Base-by-base conservation (phyloP, 495 filamentous ascomycete genomes). In the Aspergillus avenaceus region DNA sequence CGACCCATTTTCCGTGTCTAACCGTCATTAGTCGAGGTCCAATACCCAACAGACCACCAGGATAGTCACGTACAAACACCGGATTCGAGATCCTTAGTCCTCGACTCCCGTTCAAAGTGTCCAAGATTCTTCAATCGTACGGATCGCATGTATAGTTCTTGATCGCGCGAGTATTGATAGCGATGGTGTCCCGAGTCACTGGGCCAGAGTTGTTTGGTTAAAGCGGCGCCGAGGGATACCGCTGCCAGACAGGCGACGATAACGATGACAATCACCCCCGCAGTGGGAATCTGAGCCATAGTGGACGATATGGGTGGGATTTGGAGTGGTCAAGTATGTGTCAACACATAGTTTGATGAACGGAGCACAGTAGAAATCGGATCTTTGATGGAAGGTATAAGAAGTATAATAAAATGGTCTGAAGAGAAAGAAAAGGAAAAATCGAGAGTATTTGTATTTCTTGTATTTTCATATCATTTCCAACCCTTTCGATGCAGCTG, bases 231-330 rank as follows among this genome's bases (percentile, higher is more conserved):
- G 23, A 76, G 46, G 4, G 63, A 62, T 13, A 67, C 67, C 13
- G 58, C 34, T 32, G 59, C 67, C 25, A 73, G 58, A 26, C 68
- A 74, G 50, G 49, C 63, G 41, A 68, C 66, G 14, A 74, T 64
- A 37, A 74, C 69, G 47, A 74, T 71, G 41, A 72, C 71, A 44
- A 74, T 74, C 54, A 74, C 58, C 31, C 67, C 69, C 9, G 61
- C 34, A 26, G 47, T 56, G 42, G 60, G 57, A 49, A 74, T 61
- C 1, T 44, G 40, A 18, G 27, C 60, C 66, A 69, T 71, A 18
- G 28, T 54, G 55, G 1, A 1, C 4, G n/a, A n/a, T n/a, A 19
- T 19, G 16, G 16, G 16, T 16, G 16, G 34, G 34, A 21, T 19
- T 14, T 19, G 34, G 34, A 21, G 13, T 7, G 34, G 8, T 38